Evolutionary conservation across 1,284 basidiomycete species (phyloP).

Genomic region (Lentinus polychrous): DNA sequence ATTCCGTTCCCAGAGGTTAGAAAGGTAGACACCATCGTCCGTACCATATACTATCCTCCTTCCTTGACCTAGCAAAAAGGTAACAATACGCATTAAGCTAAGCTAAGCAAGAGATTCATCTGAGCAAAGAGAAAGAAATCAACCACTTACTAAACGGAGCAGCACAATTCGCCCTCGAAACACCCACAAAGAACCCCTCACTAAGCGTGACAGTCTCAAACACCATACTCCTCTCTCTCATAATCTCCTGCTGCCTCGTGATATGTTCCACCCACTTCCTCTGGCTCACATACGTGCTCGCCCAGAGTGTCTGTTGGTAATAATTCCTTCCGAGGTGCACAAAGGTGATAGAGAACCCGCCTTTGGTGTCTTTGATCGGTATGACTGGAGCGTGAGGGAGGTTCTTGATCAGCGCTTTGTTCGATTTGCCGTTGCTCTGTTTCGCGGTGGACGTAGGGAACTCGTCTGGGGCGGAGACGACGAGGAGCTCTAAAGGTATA

Average conservation of each 20-base stretch:
- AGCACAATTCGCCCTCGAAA: conserved; percentile 87
- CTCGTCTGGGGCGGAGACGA: conserved; percentile 81
- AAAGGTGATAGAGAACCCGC: conserved; percentile 90
- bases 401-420: conserved; percentile 25
- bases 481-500: conserved; percentile 91
- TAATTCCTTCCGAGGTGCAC: conserved; percentile 90
- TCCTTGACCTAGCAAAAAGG: conserved; percentile 70
- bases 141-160: conserved; percentile 82
- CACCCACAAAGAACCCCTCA: conserved; percentile 82
- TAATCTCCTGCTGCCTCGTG: conserved; percentile 79
- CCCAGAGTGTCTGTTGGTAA: conserved; percentile 92
- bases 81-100: not conserved
- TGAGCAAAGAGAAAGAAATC: not conserved
- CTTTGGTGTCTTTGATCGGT: conserved; percentile 60
- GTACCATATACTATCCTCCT: conserved; percentile 92
- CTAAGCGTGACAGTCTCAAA: conserved; percentile 86
- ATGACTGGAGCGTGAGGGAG: conserved; percentile 29
- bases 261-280: conserved; percentile 96
- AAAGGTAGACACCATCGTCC: conserved; percentile 94
- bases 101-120: not conserved
- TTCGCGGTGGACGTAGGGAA: conserved; percentile 18
- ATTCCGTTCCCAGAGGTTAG: conserved; percentile 72
- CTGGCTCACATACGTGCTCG: conserved; percentile 78
- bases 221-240: conserved; percentile 80
- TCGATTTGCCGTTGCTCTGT: conserved; percentile 16